phyloP scores from a whole-genome alignment of 495 filamentous ascomycete species.

The Trichodelitschia bisporula region DNA sequence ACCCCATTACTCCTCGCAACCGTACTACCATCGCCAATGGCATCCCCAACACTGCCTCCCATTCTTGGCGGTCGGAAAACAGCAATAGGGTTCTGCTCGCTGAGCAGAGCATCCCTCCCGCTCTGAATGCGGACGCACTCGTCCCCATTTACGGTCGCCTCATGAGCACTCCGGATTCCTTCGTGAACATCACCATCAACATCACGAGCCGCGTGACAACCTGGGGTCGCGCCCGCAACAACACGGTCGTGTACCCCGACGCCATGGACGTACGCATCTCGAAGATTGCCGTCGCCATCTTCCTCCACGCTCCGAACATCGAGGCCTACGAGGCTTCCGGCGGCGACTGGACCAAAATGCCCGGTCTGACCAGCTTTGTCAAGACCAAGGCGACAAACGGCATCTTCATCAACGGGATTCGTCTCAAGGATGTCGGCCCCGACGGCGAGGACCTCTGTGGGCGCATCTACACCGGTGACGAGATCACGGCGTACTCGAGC shows the following conservation, averaged over 20 bases:
- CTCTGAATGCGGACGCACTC: constrained; percentile 1
- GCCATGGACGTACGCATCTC: constrained; percentile 42
- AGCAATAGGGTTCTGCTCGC: constrained; percentile 1
- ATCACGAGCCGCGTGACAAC: constrained; percentile 39
- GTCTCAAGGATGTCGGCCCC: constrained; percentile 24
- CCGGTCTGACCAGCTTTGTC: constrained; percentile 35
- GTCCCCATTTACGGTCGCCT: constrained; percentile 16
- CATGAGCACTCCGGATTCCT: constrained; percentile 21
- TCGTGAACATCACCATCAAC: constrained; percentile 28
- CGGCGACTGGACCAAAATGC: constrained; percentile 29
- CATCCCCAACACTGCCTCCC: too few species aligned
- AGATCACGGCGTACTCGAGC: too few species aligned
- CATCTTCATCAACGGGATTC: constrained; percentile 46
- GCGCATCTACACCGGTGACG: too few species aligned
- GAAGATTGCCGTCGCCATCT: constrained; percentile 55
- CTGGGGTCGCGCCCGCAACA: constrained; percentile 44
- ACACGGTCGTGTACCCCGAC: constrained; percentile 34
- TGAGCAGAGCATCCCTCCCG: constrained; percentile 3
- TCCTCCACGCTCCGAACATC: constrained; percentile 41
- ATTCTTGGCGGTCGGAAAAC: constrained; percentile 2
- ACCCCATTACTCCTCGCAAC: too few species aligned
- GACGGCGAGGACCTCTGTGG: too few species aligned
- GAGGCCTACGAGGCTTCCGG: constrained; percentile 27
- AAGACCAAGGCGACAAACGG: constrained; percentile 44
- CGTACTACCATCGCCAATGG: too few species aligned